Conservation (phyloP, 257 asterid genomes). For the Petunia axillaris region DNA sequence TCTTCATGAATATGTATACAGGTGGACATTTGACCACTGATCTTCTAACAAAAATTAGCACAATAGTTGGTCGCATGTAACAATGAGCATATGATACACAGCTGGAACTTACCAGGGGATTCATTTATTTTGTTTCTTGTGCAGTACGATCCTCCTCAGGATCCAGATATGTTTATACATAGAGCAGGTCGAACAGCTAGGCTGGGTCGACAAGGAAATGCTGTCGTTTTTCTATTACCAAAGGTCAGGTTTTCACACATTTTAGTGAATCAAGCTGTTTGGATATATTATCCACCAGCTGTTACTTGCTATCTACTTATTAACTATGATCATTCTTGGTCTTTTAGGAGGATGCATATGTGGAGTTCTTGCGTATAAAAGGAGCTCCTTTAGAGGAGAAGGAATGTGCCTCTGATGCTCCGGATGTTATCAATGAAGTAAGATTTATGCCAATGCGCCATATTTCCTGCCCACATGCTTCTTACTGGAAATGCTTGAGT, state of each 20-base stretch:
- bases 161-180: slow-evolving; percentile 87
- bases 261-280: slow-evolving; percentile 17
- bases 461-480: neutral
- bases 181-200: slow-evolving; percentile 99
- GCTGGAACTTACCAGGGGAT: slow-evolving; percentile 27
- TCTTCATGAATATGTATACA: neutral
- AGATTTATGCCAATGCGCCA: neutral
- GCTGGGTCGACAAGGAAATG: slow-evolving; percentile 91
- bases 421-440: slow-evolving; percentile 79
- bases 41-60: neutral
- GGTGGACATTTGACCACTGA: neutral
- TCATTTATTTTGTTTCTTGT: slow-evolving; percentile 29
- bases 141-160: slow-evolving; percentile 98
- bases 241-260: slow-evolving; percentile 50
- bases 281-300: neutral
- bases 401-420: slow-evolving; percentile 54
- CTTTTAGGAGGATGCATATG: slow-evolving; percentile 84
- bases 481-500: neutral
- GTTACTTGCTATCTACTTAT: neutral
- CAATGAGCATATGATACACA: slow-evolving; percentile 23
- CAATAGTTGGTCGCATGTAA: neutral
- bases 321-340: slow-evolving; percentile 25
- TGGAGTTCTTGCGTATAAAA: slow-evolving; percentile 71
- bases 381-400: slow-evolving; percentile 80
- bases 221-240: slow-evolving; percentile 77